phyloP scores from a whole-genome alignment of 75 land plant species.

The Ceratopteris richardii region DNA sequence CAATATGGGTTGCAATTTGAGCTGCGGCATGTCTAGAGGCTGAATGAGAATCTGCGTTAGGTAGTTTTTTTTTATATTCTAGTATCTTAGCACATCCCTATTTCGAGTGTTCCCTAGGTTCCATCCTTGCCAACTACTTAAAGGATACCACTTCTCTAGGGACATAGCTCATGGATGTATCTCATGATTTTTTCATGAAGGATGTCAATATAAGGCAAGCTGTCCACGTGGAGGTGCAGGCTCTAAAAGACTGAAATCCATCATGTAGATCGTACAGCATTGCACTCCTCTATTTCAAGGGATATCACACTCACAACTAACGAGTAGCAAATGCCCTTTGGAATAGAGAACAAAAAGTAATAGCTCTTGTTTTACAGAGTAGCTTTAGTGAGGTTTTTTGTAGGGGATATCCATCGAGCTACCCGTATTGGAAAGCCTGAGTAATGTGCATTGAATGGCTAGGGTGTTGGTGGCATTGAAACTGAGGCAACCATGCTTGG shows the following conservation, averaged over 20 bases:
- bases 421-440: too few species aligned
- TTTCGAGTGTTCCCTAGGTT: slow-evolving; percentile 79
- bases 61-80: slow-evolving; percentile 85
- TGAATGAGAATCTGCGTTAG: slow-evolving; percentile 76
- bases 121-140: slow-evolving; percentile 78
- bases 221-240: slow-evolving; percentile 87
- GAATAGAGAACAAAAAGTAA: too few species aligned
- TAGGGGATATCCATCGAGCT: slow-evolving; percentile 93
- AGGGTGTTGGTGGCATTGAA: too few species aligned
- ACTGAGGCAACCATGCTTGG: too few species aligned
- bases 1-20: slow-evolving; percentile 67
- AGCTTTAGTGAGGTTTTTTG: slow-evolving; percentile 94
- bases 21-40: slow-evolving; percentile 65
- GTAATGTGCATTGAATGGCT: too few species aligned
- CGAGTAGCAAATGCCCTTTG: slow-evolving; percentile 62
- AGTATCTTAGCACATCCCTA: slow-evolving; percentile 79
- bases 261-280: slow-evolving; percentile 75
- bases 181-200: slow-evolving; percentile 61
- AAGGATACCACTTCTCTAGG: slow-evolving; percentile 81
- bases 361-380: slow-evolving; percentile 79
- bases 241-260: slow-evolving; percentile 84
- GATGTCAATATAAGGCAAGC: slow-evolving; percentile 58
- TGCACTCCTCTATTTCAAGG: slow-evolving; percentile 77
- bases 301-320: slow-evolving; percentile 82
- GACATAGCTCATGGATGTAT: slow-evolving; percentile 80